Conservation (phyloP, 2,329 filamentous ascomycete species). For the Madurella fahalii region DNA sequence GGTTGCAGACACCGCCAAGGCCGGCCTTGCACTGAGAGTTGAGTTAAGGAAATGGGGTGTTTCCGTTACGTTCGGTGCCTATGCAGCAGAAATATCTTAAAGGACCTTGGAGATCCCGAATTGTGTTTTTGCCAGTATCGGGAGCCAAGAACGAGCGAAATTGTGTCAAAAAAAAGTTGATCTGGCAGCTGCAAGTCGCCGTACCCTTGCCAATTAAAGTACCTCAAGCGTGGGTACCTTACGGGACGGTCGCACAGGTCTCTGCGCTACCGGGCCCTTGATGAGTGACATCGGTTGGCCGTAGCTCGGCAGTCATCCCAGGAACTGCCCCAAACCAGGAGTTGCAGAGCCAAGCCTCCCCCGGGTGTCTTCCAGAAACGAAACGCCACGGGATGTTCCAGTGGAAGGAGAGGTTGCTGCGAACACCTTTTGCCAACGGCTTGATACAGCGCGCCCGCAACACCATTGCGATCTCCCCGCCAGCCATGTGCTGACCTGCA, state of each 20-base stretch:
- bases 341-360: slow-evolving; percentile 16
- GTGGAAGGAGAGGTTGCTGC: slow-evolving; percentile 24
- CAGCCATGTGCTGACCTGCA: slow-evolving; percentile 24
- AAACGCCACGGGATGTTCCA: slow-evolving; percentile 19
- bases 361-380: slow-evolving; percentile 14
- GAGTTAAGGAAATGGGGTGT: too few relatives aligned
- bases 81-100: too few relatives aligned
- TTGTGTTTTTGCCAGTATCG: too few relatives aligned
- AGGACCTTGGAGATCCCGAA: too few relatives aligned
- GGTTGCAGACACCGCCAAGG: too few relatives aligned
- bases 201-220: background rate
- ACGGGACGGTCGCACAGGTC: background rate
- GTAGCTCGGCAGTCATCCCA: slow-evolving; percentile 7
- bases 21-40: too few relatives aligned
- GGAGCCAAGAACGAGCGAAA: background rate
- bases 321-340: background rate
- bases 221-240: background rate
- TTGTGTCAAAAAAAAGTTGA: background rate
- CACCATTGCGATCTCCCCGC: slow-evolving; percentile 11
- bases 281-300: background rate
- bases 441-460: slow-evolving; percentile 19
- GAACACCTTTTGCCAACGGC: slow-evolving; percentile 26
- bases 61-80: too few relatives aligned
- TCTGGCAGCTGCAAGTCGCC: background rate
- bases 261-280: background rate